Evolutionary conservation across 164 flowering plant genomes (phyloP).

Genomic region (Kingdonia uniflora): DNA sequence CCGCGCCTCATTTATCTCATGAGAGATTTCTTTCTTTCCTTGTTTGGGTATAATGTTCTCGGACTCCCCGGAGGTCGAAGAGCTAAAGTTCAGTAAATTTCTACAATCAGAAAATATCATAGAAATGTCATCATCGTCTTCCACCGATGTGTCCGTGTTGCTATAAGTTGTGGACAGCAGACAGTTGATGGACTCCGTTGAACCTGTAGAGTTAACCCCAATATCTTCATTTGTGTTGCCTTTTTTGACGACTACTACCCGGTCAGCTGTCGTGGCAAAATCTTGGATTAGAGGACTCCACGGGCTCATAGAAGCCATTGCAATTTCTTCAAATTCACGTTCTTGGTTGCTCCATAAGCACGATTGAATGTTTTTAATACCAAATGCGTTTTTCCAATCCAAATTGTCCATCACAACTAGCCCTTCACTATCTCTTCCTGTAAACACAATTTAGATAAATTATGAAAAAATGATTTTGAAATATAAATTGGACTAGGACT

Average conservation of each 20-base stretch:
- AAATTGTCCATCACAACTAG: conserved; percentile 32
- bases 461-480: too few relatives aligned
- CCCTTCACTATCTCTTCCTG: too few relatives aligned
- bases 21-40: conserved; percentile 11
- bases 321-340: conserved; percentile 17
- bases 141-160: conserved; percentile 40
- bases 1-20: conserved; percentile 1
- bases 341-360: conserved; percentile 25
- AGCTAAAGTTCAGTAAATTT: conserved; percentile 30
- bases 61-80: conserved; percentile 43
- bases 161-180: conserved; percentile 50
- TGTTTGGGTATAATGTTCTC: conserved; percentile 20
- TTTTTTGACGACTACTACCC: too few relatives aligned
- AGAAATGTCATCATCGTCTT: conserved; percentile 55
- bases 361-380: conserved; percentile 5
- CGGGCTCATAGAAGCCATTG: conserved; percentile 15
- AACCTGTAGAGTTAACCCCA: conserved; percentile 12
- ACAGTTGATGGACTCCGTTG: conserved; percentile 56
- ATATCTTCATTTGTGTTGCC: not conserved
- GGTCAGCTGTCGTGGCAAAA: conserved; percentile 3
- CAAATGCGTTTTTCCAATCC: conserved; percentile 30
- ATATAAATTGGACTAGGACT: too few relatives aligned
- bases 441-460: too few relatives aligned
- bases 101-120: conserved; percentile 41
- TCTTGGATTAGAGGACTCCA: conserved; percentile 11